phyloP scores from a whole-genome alignment of 2,329 filamentous ascomycete species.

The Endoconidiophora laricicola region DNA sequence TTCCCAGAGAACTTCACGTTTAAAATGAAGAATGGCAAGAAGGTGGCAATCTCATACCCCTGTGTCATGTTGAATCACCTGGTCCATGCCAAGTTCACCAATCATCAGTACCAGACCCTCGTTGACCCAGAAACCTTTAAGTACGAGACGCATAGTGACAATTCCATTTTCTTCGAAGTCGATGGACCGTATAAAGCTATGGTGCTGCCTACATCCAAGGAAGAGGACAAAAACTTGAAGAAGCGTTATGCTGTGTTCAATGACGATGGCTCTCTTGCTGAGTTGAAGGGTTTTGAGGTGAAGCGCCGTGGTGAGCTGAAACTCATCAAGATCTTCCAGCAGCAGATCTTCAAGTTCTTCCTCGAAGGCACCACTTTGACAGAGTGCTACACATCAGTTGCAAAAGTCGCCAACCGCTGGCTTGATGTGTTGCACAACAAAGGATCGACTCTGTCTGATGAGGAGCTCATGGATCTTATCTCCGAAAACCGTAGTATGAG shows the following conservation, averaged over 20 bases:
- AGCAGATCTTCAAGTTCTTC: constrained; percentile 99
- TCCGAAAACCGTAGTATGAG: constrained; percentile 97
- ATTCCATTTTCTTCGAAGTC: constrained; percentile 98
- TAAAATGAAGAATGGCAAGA: constrained; percentile 90
- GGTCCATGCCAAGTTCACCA: constrained; percentile 87
- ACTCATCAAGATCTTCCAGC: constrained; percentile 98
- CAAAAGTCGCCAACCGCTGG: constrained; percentile 91
- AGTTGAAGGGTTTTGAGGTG: constrained; percentile 93
- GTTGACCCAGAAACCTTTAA: constrained; percentile 63
- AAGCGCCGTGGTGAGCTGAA: constrained; percentile 96
- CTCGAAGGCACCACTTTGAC: constrained; percentile 73
- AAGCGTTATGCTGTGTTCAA: constrained; percentile 99
- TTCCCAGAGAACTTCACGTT: constrained; percentile 96
- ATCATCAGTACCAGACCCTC: constrained; percentile 90
- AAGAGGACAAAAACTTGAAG: constrained; percentile 98
- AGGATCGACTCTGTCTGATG: constrained; percentile 78
- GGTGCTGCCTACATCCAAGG: constrained; percentile 92
- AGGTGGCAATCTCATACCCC: constrained; percentile 88
- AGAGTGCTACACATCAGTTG: constrained; percentile 82
- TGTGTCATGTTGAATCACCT: constrained; percentile 98
- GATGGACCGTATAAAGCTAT: constrained; percentile 96
- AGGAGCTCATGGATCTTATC: constrained; percentile 98
- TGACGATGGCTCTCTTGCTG: constrained; percentile 84
- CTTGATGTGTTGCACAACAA: constrained; percentile 84
- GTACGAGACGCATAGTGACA: constrained; percentile 95